Evolutionary conservation across 768 basidiomycete genomes (phyloP).

Genomic region (Pleurotus eryngii): DNA sequence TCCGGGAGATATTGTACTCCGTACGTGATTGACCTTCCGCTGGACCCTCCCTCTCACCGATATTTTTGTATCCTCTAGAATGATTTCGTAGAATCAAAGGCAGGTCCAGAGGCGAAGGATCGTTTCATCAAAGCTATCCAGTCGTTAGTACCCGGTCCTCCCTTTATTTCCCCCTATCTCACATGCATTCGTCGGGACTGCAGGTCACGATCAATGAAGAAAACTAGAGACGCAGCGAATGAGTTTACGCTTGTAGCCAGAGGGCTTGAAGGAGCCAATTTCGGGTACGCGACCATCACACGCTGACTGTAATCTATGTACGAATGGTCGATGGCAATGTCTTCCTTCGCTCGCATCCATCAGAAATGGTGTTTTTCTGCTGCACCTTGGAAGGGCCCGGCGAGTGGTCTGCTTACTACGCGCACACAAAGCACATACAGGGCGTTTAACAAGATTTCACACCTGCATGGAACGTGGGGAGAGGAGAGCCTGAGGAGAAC

Average conservation of each 20-base stretch:
- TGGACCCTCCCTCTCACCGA: not conserved
- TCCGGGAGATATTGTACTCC: constrained; percentile 64
- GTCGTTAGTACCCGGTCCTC: constrained; percentile 40
- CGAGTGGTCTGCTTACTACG: no score
- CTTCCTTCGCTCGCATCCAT: no score
- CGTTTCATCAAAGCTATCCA: constrained; percentile 71
- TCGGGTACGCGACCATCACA: constrained; percentile 62
- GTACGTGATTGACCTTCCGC: constrained; percentile 33
- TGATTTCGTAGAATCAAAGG: constrained; percentile 72
- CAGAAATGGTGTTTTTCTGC: no score
- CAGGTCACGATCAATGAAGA: constrained; percentile 70
- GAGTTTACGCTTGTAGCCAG: constrained; percentile 84
- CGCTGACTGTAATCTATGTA: no score
- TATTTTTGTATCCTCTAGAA: constrained; percentile 37
- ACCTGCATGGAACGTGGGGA: no score
- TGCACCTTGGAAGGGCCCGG: no score
- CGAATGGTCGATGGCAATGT: no score
- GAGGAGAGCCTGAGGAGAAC: no score
- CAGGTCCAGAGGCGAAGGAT: constrained; percentile 71
- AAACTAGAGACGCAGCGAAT: constrained; percentile 78
- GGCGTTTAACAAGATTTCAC: no score
- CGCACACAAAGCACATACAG: no score
- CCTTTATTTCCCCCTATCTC: not conserved
- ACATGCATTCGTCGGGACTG: not conserved
- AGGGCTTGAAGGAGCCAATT: constrained; percentile 81